These are phyloP conservation scores for Suillus brevipes DNA, from an alignment of 768 basidiomycete genomes.

Conservation along the genomic window DNA sequence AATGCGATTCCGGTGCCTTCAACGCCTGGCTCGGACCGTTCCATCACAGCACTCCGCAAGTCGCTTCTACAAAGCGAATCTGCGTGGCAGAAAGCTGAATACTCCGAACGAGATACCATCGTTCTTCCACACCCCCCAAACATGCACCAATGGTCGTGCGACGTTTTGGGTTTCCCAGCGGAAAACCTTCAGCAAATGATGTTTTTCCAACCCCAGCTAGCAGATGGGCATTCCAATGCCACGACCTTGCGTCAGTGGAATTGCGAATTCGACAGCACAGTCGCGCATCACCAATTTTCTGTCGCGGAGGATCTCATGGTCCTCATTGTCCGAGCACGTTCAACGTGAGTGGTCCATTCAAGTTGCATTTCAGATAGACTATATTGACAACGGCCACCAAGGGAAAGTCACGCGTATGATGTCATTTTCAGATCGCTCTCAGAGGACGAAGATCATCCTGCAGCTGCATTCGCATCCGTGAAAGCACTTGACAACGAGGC, in stretches of 20 bases:
- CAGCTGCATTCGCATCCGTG: conserved; percentile 13
- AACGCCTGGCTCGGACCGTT: neutral
- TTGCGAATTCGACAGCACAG: neutral
- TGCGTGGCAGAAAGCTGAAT: neutral
- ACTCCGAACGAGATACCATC: neutral
- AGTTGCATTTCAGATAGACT: neutral
- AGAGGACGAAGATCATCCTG: conserved; percentile 10
- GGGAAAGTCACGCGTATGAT: neutral
- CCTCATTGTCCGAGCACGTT: neutral
- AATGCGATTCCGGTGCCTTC: neutral
- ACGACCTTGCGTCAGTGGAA: neutral
- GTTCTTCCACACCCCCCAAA: neutral
- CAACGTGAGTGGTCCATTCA: neutral
- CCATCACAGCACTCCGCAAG: neutral
- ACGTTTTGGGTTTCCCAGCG: neutral
- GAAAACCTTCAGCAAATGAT: neutral
- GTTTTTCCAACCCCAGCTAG: neutral
- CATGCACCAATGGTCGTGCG: neutral
- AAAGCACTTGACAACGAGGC: neutral
- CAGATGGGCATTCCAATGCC: neutral
- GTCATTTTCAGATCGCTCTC: neutral
- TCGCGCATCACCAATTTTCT: neutral
- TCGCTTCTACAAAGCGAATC: neutral
- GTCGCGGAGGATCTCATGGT: neutral
- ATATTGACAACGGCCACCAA: neutral